Evolutionary conservation across 225 moss, liverwort and hornwort species (phyloP).

Genomic region (Bryum argenteum): DNA sequence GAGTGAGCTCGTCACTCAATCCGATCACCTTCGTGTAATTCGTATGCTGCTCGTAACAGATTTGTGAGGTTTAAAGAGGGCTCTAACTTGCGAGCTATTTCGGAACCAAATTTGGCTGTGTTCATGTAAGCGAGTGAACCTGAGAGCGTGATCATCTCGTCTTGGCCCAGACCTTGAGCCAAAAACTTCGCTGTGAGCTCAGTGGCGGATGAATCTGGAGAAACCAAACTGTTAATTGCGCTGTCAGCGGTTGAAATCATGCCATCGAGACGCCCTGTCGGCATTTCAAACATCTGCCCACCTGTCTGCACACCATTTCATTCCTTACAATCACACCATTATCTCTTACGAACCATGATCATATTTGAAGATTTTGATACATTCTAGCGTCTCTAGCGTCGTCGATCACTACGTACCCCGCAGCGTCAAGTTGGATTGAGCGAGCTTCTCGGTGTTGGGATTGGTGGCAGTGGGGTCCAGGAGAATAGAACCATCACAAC

Average conservation of each 20-base stretch:
- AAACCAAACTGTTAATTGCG: conserved; percentile 36
- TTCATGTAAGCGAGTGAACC: conserved; percentile 21
- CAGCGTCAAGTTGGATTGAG: conserved; percentile 50
- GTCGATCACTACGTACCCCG: conserved; percentile 55
- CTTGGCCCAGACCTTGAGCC: conserved; percentile 46
- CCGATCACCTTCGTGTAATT: no score
- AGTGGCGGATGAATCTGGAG: conserved; percentile 26
- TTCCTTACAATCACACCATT: no score
- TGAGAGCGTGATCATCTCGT: conserved; percentile 68
- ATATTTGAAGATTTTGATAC: no score
- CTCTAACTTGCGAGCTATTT: no score
- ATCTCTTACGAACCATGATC: no score
- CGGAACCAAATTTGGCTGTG: no score
- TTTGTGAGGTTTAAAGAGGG: no score
- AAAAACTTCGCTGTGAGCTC: conserved; percentile 53
- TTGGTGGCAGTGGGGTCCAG: conserved; percentile 40
- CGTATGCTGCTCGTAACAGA: no score
- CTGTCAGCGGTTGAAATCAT: conserved; percentile 28
- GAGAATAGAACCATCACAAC: conserved; percentile 71
- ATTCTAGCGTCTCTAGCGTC: conserved; percentile 46
- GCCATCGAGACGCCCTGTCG: conserved; percentile 57
- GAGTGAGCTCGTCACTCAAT: no score
- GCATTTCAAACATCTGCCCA: conserved; percentile 47
- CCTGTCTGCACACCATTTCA: conserved; percentile 37
- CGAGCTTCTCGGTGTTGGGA: conserved; percentile 44